Base-by-base conservation (phyloP, 1,139 yeast genomes). In the Yamadazyma songkhlaensis region DNA sequence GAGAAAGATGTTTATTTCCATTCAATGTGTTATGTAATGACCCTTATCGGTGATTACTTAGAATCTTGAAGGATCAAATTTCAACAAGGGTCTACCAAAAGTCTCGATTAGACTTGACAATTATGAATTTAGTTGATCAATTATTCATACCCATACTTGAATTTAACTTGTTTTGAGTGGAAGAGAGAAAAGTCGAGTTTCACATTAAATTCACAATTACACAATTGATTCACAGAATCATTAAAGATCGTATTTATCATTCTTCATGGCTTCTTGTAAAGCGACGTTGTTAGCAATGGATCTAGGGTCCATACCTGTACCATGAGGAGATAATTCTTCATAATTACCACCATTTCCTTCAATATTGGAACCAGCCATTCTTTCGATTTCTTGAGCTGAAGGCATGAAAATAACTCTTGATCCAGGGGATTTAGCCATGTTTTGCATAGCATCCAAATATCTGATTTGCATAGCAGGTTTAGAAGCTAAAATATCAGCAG, bases 381-480 rank as follows among this genome's bases (percentile, higher is more conserved):
- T 57, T 45, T 67, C 74, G 36, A 67, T 65, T 46, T 66, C 72
- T 39, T 60, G 67, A 5, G 74, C 58, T 7, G 74, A 65, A 5
- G 90, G 89, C 88, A 83, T 82, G 59, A 83, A 83, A 23, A 83
- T 82, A 42, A 83, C 89, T 60, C 81, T 79, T 12, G 85, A 64
- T 40, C 75, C 74, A 3, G 86, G 67, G 30, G 72, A 55, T 50
- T 67, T 77, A 25, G 88, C 85, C 88, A 83, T 82, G 43, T 67
- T 69, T 59, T 81, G 87, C 78, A 83, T 79, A n/a, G 89, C 89
- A 52, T 83, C 90, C 58, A 83, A 71, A 57, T 83, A 83, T 58
- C 90, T 67, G 54, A 83, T 83, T 64, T 83, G 89, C 86, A 83
- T 81, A 25, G 89, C 90, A 5, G 88, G 80, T 49, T 81, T 80